Base-by-base conservation (phyloP, 208 protist genomes). In the Acanthamoeba divionensis region DNA sequence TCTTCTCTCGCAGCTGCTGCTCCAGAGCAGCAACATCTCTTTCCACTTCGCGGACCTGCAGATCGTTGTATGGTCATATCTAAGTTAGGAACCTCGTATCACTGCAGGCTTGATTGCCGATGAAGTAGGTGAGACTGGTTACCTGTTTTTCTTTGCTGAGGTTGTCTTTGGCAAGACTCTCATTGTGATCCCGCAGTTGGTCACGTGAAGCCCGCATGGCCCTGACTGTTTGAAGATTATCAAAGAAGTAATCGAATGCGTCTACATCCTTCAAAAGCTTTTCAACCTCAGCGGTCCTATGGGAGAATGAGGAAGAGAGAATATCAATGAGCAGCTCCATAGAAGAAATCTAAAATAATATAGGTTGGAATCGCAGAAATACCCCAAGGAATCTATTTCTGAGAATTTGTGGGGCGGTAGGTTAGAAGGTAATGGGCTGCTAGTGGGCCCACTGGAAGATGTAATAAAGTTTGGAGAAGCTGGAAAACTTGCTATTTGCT, bases 121-220 rank as follows among this genome's bases (percentile, higher is more conserved):
- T n/a, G n/a, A n/a, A n/a, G n/a, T n/a, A n/a, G n/a, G n/a, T n/a
- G n/a, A n/a, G n/a, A n/a, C n/a, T n/a, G n/a, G n/a, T n/a, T n/a
- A 73, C n/a, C 65, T 73, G 38, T 15, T 73, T 73, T 26, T 73
- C 65, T 41, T 45, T 73, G 65, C 65, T 73, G 38, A 73, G 31
- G 13, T 73, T 73, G 31, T 73, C 65, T 50, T 41, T 33, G 13
- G 65, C 65, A 26, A 73, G 65, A 13, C 48, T 33, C 31, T 73
- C 65, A 26, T 73, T 73, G 29, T 47, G 65, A 21, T 73, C 65
- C n/a, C 65, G 65, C 1, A 73, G 65, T 13, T 73, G 65, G 31
- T 73, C 12, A 1, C 65, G 65, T 13, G 44, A 41, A 1, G 29
- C n/a, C 31, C 65, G 15, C 8, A 73, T 15, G 12, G 65, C 13